Percentiles rank a stretch among this genome's conserved stretches.
phyloP scores from a whole-genome alignment of 1,139 yeast species.

The Protomyces inundatus region DNA sequence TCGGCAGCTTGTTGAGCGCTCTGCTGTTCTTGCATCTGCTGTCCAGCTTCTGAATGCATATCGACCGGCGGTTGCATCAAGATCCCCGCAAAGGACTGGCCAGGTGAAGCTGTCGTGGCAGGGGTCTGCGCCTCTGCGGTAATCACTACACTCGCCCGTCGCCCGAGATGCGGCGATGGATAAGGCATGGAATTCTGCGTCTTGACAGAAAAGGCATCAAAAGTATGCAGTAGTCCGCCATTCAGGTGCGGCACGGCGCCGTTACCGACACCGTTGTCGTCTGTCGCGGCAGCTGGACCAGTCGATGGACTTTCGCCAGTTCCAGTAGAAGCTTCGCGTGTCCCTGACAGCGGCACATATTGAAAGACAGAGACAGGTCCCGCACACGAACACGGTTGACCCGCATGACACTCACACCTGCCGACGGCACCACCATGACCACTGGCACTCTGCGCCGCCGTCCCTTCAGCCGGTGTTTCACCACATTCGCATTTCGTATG shows the following conservation, averaged over 20 bases:
- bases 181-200: constrained; percentile 1
- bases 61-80: too few relatives aligned
- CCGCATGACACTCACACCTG: constrained; percentile 12
- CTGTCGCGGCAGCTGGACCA: not conserved
- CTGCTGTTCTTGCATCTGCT: too few relatives aligned
- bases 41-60: too few relatives aligned
- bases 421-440: not conserved
- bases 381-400: constrained; percentile 20
- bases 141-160: not conserved
- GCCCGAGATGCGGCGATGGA: not conserved
- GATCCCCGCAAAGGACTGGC: too few relatives aligned
- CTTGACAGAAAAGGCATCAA: constrained; percentile 1
- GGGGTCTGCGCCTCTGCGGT: too few relatives aligned
- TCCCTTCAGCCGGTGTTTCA: constrained; percentile 16
- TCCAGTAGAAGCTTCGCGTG: not conserved
- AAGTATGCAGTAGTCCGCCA: not conserved
- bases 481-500: constrained; percentile 76
- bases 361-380: constrained; percentile 20
- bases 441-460: not conserved
- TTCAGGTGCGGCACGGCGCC: not conserved
- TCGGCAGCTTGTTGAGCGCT: too few relatives aligned
- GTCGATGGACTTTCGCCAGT: constrained; percentile 2
- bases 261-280: not conserved
- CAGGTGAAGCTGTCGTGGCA: too few relatives aligned
- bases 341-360: constrained; percentile 2